A percentile compares a stretch with the other conserved stretches of the same genome.
Conservation (phyloP, 1,284 basidiomycete genomes). For the Cutaneotrichosporon sp. region DNA sequence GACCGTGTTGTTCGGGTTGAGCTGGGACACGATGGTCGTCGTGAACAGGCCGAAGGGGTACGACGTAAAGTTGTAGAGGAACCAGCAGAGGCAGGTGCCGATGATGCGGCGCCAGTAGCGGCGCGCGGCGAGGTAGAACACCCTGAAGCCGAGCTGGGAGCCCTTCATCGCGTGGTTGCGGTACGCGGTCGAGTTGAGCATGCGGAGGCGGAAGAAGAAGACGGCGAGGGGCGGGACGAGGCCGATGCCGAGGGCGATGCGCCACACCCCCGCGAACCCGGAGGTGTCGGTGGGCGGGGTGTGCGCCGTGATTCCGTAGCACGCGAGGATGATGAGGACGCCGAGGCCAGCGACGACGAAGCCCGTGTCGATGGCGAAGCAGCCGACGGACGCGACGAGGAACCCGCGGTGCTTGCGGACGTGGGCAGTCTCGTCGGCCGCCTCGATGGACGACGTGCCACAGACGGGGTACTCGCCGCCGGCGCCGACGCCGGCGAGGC, state of each 20-base stretch:
- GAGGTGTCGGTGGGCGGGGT: constrained; percentile 6
- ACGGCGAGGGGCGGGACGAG: constrained; percentile 33
- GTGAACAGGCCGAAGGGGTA: constrained; percentile 63
- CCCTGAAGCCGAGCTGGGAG: constrained; percentile 19
- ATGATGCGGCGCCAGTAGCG: constrained; percentile 68
- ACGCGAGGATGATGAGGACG: constrained; percentile 30
- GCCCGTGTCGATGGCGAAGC: constrained; percentile 43
- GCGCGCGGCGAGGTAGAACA: constrained; percentile 58
- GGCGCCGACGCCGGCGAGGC: constrained; percentile 69
- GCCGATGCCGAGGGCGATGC: constrained; percentile 34
- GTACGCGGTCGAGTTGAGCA: constrained; percentile 37
- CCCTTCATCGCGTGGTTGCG: constrained; percentile 33
- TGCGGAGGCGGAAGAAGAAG: constrained; percentile 38
- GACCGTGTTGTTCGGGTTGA: constrained; percentile 52
- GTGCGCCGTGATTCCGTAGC: constrained; percentile 20
- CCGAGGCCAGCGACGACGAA: constrained; percentile 28
- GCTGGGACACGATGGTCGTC: constrained; percentile 63
- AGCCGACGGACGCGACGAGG: constrained; percentile 74
- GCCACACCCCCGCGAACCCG: constrained; percentile 30
- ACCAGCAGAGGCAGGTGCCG: constrained; percentile 60
- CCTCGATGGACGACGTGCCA: constrained; percentile 65
- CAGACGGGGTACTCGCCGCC: constrained; percentile 76
- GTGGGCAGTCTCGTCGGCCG: constrained; percentile 66
- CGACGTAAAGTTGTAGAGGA: constrained; percentile 64
- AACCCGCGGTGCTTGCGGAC: constrained; percentile 61